A percentile compares a stretch with the other conserved stretches of the same genome.
These are phyloP conservation scores for Amanita rimosa DNA, from an alignment of 768 basidiomycete species.

Conservation along the genomic window DNA sequence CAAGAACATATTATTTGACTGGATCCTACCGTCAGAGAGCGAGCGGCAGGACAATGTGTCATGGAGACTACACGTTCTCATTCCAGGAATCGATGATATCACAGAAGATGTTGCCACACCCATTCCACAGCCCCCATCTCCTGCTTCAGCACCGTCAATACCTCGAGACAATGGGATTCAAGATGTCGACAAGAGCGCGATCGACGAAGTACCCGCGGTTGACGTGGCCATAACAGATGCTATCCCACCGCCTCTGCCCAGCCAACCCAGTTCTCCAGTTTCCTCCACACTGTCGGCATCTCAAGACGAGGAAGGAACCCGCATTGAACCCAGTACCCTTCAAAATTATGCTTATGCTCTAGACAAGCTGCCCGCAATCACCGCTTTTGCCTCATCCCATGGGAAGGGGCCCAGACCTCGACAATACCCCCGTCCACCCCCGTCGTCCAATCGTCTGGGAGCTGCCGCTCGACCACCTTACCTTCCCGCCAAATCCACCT, in stretches of 20 bases:
- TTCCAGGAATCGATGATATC: constrained; percentile 1
- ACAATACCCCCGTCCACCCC: constrained; percentile 29
- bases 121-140: neutral
- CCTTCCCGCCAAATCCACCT: constrained; percentile 35
- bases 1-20: constrained; percentile 13
- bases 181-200: too few species aligned
- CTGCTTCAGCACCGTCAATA: too few species aligned
- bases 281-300: too few species aligned
- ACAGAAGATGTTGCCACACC: neutral
- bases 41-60: neutral
- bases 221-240: too few species aligned
- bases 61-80: constrained; percentile 4
- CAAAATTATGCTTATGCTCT: neutral
- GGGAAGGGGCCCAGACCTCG: constrained; percentile 6
- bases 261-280: too few species aligned
- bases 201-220: neutral
- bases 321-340: neutral
- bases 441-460: constrained; percentile 31
- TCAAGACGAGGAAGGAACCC: too few species aligned
- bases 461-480: constrained; percentile 42
- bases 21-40: constrained; percentile 6
- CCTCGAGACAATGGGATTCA: too few species aligned
- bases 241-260: too few species aligned
- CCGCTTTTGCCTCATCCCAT: constrained; percentile 7
- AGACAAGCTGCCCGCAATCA: neutral